Evolutionary conservation across 2,329 filamentous ascomycete species (phyloP), one percentile per base, ranked within the genome.

Genomic region (Colletotrichum tanaceti): DNA sequence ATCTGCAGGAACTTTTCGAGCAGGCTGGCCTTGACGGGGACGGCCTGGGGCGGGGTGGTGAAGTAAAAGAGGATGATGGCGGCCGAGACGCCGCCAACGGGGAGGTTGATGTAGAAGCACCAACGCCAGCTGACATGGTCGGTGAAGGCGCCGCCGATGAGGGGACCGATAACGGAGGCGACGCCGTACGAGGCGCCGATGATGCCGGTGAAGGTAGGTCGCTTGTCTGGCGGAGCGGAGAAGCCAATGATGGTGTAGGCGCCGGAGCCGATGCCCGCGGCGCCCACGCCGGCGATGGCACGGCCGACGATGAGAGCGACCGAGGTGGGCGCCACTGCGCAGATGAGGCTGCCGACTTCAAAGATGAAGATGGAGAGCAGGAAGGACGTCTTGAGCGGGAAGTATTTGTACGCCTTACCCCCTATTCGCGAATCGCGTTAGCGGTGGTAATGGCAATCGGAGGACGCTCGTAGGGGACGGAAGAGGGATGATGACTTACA

Each of bases 261-360:
- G 0, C 85, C 85, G 2, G 79, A 80, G 58, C 80, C 81, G 13
- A 88, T 74, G 14, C 83, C 87, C 16, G 86, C 82, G 7, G 82
- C 82, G 1, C 80, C 78, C 32, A 85, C 77, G 46, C 80, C 80
- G 13, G 82, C 79, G 41, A 86, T 83, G 64, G 85, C 85, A 58
- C 85, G 83, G 59, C 85, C 85, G 72, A 82, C 82, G 65, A 87
- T 84, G 35, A 86, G 81, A 55, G 84, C 77, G 44, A 80, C 80
- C 38, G 84, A 81, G 70, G 80, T 80, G 65, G 82, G 82, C 5
- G 83, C 82, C 70, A 85, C 79, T 44, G 75, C 79, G 72, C 86
- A 88, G 65, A 89, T 79, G 35, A 86, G 74, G 41, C 80, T 84
- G 20, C 87, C 86, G 5, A 87, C 65, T 73, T 88, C 86, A 63